Conservation (phyloP, 805 yeast species). For the Maudiozyma pseudohumilis region DNA sequence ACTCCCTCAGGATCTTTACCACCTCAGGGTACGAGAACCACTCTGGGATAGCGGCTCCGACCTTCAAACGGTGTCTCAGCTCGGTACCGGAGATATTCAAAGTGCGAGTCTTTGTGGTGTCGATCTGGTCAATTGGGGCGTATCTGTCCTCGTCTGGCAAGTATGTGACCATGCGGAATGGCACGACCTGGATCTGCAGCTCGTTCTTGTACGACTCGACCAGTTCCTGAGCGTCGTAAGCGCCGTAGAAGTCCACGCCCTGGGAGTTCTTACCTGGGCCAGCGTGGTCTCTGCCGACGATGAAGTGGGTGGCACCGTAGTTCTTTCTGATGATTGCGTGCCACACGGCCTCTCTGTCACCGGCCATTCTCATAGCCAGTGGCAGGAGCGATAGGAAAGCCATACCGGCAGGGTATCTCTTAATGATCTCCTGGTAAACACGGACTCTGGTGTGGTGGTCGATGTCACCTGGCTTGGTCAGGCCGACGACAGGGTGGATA, state of each 20-base stretch:
- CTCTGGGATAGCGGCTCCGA: slow-evolving; percentile 82
- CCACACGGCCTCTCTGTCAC: slow-evolving; percentile 98
- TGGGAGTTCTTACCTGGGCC: slow-evolving; percentile 87
- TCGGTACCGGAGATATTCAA: slow-evolving; percentile 93
- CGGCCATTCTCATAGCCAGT: slow-evolving; percentile 98
- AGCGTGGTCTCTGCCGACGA: slow-evolving; percentile 97
- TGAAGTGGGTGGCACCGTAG: slow-evolving; percentile 94
- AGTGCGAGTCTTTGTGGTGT: slow-evolving; percentile 59
- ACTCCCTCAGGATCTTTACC: slow-evolving; percentile 78
- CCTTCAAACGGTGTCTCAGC: slow-evolving; percentile 75
- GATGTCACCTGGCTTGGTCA: slow-evolving; percentile 95
- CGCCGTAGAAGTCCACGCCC: slow-evolving; percentile 92
- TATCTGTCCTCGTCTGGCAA: slow-evolving; percentile 91
- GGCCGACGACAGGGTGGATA: slow-evolving; percentile 94
- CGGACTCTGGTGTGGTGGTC: slow-evolving; percentile 96
- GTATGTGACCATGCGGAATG: slow-evolving; percentile 94
- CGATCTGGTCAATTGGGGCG: slow-evolving; percentile 89
- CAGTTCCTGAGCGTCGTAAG: slow-evolving; percentile 90
- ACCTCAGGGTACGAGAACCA: slow-evolving; percentile 98
- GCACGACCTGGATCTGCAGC: slow-evolving; percentile 82
- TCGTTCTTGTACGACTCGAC: slow-evolving; percentile 69
- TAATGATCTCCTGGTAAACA: slow-evolving; percentile 84
- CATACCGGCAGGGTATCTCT: slow-evolving; percentile 89
- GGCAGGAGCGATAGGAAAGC: slow-evolving; percentile 84
- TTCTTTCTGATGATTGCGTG: slow-evolving; percentile 94